These are phyloP conservation scores for Hemisphaericaspora subhashii DNA, from an alignment of 1,139 yeast genomes.

Conservation along the genomic window DNA sequence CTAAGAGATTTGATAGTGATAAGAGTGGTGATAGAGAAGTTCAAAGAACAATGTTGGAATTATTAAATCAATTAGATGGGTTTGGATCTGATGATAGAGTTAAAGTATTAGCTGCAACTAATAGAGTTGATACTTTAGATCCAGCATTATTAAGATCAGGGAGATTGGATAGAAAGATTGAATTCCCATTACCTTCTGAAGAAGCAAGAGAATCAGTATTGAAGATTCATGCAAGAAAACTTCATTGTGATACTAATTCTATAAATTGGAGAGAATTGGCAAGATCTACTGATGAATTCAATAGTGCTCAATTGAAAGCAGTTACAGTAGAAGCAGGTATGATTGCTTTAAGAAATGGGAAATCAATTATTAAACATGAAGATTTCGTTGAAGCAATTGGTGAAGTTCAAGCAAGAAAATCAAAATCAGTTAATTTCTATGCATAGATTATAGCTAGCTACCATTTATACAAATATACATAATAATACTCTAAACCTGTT, in stretches of 20 bases:
- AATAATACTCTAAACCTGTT: constrained; percentile 7
- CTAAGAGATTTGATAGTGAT: constrained; percentile 96
- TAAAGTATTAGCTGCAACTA: constrained; percentile 96
- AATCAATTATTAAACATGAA: constrained; percentile 88
- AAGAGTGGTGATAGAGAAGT: constrained; percentile 98
- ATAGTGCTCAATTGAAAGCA: constrained; percentile 97
- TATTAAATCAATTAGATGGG: constrained; percentile 95
- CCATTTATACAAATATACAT: constrained; percentile 4
- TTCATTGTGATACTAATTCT: constrained; percentile 82
- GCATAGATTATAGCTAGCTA: constrained; percentile 39
- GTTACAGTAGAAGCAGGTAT: constrained; percentile 99
- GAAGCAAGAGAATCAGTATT: constrained; percentile 95
- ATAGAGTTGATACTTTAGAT: constrained; percentile 95
- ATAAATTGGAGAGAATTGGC: constrained; percentile 99
- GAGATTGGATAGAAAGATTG: constrained; percentile 95
- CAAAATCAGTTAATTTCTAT: constrained; percentile 91
- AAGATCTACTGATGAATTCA: constrained; percentile 95
- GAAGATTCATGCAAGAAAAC: constrained; percentile 95
- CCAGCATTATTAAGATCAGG: constrained; percentile 97
- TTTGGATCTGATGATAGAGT: constrained; percentile 98
- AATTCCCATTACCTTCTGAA: constrained; percentile 95
- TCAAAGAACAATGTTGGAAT: constrained; percentile 97
- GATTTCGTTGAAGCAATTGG: constrained; percentile 98
- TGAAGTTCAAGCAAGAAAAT: constrained; percentile 97
- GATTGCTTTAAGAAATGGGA: constrained; percentile 97